Evolutionary conservation across 495 filamentous ascomycete species (phyloP), one percentile per base, ranked within the genome.

Genomic region (Niebla homalea): DNA sequence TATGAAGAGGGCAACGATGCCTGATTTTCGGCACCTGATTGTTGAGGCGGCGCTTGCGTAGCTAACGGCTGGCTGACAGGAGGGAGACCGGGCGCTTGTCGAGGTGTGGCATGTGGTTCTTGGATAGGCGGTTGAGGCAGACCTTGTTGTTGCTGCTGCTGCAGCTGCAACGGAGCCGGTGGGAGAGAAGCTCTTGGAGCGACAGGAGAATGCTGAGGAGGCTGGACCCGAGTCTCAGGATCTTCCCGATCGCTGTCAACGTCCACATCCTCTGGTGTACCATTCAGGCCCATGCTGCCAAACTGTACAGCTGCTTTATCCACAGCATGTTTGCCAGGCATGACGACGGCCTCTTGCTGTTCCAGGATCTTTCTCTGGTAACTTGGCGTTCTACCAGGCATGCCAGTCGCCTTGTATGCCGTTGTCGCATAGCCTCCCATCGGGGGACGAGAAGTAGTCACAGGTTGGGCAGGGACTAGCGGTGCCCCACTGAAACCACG

Each of bases 241-340:
- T 97, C 88, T 65, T 99, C 92, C 38, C 89, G 78, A 59, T 96
- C 89, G 57, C 87, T 87, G 61, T 97, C 92, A 52, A 94, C 84
- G 57, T 94, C 92, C 18, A 85, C 76, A 40, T 80, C 74, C 46
- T 83, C 76, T 12, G 73, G 62, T 49, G 78, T 73, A 49, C 83
- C 92, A 62, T 88, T 90, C 58, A 97, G 64, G 50, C 84, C 90
- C 76, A 99, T 86, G 61, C 87, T 93, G 46, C 92, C 92, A 65
- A 99, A 99, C 62, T 97, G 93, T 38, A 99, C 87, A n/a, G 88
- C 83, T 43, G 89, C 77, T 46, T 87, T 81, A 62, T 95, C 89
- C 8, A 98, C 86, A 36, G 88, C 89, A 58, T 94, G 89, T 66
- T 96, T 95, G n/a, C 87, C 88, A 26, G 92, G 92, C 92, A 99